Evolutionary conservation across 1,139 yeast genomes (phyloP).

Genomic region (Nadsonia starkeyi-henricii): DNA sequence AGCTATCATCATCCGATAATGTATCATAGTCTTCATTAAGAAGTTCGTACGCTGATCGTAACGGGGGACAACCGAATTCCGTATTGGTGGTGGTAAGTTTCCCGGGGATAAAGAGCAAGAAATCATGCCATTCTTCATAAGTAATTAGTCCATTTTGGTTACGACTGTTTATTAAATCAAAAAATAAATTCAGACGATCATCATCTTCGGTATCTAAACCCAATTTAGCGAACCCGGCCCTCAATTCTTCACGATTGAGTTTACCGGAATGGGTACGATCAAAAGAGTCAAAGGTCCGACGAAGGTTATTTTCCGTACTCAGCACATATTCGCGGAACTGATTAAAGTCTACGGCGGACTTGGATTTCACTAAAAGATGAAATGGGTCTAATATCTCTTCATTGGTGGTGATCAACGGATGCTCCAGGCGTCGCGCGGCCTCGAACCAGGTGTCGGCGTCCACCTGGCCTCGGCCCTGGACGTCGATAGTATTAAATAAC

Average conservation of each 20-base stretch:
- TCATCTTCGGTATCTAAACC: slow-evolving; percentile 42
- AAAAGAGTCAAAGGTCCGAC: slow-evolving; percentile 51
- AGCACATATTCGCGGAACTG: not conserved
- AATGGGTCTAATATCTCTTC: slow-evolving; percentile 28
- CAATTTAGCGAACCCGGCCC: slow-evolving; percentile 41
- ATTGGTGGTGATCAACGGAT: slow-evolving; percentile 35
- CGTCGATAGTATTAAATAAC: not conserved
- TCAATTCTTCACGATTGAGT: slow-evolving; percentile 52
- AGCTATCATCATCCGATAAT: slow-evolving; percentile 84
- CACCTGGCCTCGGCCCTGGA: not conserved
- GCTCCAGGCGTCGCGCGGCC: too few relatives aligned
- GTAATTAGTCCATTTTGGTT: slow-evolving; percentile 59
- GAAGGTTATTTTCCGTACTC: slow-evolving; percentile 53
- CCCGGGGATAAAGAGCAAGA: slow-evolving; percentile 69
- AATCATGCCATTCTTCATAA: slow-evolving; percentile 76
- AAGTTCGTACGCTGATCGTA: slow-evolving; percentile 71
- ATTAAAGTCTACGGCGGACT: not conserved
- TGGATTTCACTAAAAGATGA: too few relatives aligned
- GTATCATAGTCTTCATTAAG: slow-evolving; percentile 72
- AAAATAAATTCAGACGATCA: slow-evolving; percentile 43
- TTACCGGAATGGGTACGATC: slow-evolving; percentile 70
- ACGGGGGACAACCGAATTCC: slow-evolving; percentile 36
- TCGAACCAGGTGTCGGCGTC: not conserved
- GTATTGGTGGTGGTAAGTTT: slow-evolving; percentile 8
- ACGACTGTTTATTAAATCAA: slow-evolving; percentile 40